A percentile compares a stretch with the other conserved stretches of the same genome.
Evolutionary conservation across 345 rosid genomes (phyloP).

Genomic region (Combretum micranthum): DNA sequence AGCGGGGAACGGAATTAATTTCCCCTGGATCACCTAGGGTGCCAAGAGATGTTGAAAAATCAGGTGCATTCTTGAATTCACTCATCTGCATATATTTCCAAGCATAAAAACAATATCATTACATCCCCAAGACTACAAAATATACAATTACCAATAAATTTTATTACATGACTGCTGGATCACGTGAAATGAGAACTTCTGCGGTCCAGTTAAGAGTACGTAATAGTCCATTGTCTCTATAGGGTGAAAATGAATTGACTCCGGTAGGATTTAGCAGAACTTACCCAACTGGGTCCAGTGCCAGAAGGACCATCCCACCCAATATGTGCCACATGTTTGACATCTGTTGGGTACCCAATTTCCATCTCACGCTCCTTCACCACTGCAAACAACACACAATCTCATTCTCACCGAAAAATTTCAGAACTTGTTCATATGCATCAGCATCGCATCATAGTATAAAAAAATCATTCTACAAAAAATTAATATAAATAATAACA

Average conservation of each 20-base stretch:
- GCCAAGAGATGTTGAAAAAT: constrained; percentile 50
- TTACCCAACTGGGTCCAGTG: constrained; percentile 81
- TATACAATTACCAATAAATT: not conserved
- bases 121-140: not conserved
- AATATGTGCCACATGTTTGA: constrained; percentile 87
- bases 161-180: not conserved
- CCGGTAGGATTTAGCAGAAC: constrained; percentile 6
- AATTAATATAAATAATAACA: no score
- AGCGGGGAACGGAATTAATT: constrained; percentile 37
- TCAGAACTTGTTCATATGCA: constrained; percentile 4
- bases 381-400: constrained; percentile 24
- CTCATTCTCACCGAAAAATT: constrained; percentile 4
- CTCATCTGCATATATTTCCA: constrained; percentile 51
- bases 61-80: constrained; percentile 66
- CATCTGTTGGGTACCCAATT: constrained; percentile 94
- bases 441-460: not conserved
- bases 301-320: constrained; percentile 82
- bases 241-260: not conserved
- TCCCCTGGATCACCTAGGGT: constrained; percentile 37
- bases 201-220: no score
- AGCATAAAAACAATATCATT: constrained; percentile 4
- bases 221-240: not conserved
- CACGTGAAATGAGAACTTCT: no score
- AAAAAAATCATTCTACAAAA: not conserved
- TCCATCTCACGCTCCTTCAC: constrained; percentile 75